Evolutionary conservation across 2,329 filamentous ascomycete species (phyloP).

Genomic region (Diaporthe helianthi): DNA sequence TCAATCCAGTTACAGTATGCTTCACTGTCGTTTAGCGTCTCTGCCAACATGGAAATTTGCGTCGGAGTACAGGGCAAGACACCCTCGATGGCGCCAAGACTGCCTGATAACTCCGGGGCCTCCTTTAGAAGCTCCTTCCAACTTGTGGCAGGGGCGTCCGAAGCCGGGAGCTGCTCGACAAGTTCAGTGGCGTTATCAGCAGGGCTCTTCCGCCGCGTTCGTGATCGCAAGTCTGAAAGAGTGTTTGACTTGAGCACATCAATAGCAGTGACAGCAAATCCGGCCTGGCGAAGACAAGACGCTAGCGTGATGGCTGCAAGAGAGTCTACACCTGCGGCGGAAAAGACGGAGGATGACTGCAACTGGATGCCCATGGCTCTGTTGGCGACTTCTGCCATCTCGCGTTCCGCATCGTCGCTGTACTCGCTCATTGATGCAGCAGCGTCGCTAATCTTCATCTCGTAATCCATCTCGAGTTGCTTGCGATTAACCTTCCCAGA

Average conservation of each 20-base stretch:
- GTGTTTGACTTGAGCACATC: constrained; percentile 66
- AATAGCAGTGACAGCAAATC: constrained; percentile 62
- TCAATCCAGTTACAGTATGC: constrained; percentile 83
- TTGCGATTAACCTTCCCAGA: constrained; percentile 86
- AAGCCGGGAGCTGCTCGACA: neutral
- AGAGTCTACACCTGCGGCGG: constrained; percentile 49
- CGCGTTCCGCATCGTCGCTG: constrained; percentile 43
- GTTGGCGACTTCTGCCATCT: constrained; percentile 44
- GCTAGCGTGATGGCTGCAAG: constrained; percentile 59
- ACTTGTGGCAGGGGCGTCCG: neutral
- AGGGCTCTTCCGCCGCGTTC: constrained; percentile 25
- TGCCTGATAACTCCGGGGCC: constrained; percentile 35
- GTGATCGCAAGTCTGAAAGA: constrained; percentile 40
- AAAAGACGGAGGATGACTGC: constrained; percentile 41
- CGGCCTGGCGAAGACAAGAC: constrained; percentile 65
- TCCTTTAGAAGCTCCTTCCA: constrained; percentile 31
- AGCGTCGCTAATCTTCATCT: constrained; percentile 15
- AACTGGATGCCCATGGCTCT: constrained; percentile 41
- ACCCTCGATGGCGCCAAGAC: constrained; percentile 51
- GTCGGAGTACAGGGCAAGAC: constrained; percentile 72
- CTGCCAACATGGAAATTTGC: constrained; percentile 81
- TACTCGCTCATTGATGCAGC: constrained; percentile 15
- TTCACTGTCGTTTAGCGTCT: constrained; percentile 65
- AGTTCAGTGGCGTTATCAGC: neutral
- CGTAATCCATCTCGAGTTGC: constrained; percentile 63